Percentiles rank a stretch among this genome's conserved stretches.
phyloP scores from a whole-genome alignment of 495 filamentous ascomycete species.

The Amniculicola lignicola region DNA sequence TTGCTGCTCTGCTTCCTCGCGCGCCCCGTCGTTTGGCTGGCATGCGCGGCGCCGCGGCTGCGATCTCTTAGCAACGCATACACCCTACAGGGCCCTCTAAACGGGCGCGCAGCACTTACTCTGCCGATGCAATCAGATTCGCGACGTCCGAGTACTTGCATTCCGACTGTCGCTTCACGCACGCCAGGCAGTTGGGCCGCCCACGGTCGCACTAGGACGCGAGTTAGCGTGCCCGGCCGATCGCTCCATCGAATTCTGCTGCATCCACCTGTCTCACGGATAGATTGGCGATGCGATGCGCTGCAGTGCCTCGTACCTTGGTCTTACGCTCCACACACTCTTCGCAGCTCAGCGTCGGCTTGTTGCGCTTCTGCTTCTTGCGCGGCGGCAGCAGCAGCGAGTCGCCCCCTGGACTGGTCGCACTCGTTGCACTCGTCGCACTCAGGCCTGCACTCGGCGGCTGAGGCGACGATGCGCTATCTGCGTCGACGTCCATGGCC shows the following conservation, averaged over 20 bases:
- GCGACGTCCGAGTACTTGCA: conserved; percentile 67
- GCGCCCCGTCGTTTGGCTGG: background rate
- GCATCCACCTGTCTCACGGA: too few species aligned
- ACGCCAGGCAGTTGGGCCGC: conserved; percentile 58
- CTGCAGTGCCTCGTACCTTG: conserved; percentile 48
- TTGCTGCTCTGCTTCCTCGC: conserved; percentile 22
- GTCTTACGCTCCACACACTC: conserved; percentile 72
- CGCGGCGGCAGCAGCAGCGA: conserved; percentile 3
- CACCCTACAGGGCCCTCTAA: background rate
- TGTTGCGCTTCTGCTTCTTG: conserved; percentile 73
- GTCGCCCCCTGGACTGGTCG: background rate
- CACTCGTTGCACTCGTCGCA: background rate
- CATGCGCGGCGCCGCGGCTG: conserved; percentile 25
- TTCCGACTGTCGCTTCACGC: conserved; percentile 65
- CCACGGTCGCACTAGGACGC: conserved; percentile 46
- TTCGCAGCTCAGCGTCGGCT: conserved; percentile 68
- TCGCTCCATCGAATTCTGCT: too few species aligned
- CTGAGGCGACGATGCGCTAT: too few species aligned
- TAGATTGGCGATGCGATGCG: too few species aligned
- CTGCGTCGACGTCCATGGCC: conserved; percentile 4
- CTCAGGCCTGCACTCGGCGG: too few species aligned
- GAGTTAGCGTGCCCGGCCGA: background rate
- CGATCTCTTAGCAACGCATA: conserved; percentile 24
- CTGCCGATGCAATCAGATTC: conserved; percentile 55
- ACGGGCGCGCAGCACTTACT: conserved; percentile 46